Evolutionary conservation across 2,329 filamentous ascomycete species (phyloP).

Genomic region (Hypocreales sp.): DNA sequence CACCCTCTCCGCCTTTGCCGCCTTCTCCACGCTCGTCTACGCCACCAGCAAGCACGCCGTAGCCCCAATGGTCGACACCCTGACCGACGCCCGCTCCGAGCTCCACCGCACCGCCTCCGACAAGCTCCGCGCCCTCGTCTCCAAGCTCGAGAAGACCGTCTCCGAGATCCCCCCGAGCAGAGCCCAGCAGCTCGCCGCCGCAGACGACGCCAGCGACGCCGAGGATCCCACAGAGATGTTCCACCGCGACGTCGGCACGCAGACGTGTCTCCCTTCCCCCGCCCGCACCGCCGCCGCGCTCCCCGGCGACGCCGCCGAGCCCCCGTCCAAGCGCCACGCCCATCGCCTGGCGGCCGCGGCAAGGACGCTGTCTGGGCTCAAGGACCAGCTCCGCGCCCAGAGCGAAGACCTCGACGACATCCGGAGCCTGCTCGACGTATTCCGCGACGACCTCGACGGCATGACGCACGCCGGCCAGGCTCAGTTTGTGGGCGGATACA

Average conservation of each 20-base stretch:
- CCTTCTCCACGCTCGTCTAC: constrained; percentile 49
- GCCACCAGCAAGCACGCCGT: constrained; percentile 56
- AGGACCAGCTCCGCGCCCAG: constrained; percentile 25
- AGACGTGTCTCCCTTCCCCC: constrained; percentile 42
- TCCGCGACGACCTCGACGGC: constrained; percentile 51
- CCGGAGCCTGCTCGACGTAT: constrained; percentile 35
- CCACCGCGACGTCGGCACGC: constrained; percentile 66
- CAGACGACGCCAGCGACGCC: constrained; percentile 26
- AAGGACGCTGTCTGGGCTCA: constrained; percentile 24
- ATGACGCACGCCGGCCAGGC: constrained; percentile 30
- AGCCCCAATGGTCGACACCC: constrained; percentile 40
- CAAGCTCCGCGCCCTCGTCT: constrained; percentile 29
- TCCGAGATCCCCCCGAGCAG: constrained; percentile 40
- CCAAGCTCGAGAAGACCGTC: constrained; percentile 38
- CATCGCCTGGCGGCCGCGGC: constrained; percentile 26
- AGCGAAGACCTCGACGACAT: constrained; percentile 34
- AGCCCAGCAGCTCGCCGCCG: constrained; percentile 5
- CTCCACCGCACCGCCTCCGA: constrained; percentile 31
- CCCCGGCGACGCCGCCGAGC: constrained; percentile 5
- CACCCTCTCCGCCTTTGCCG: constrained; percentile 41
- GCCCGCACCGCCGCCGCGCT: constrained; percentile 3
- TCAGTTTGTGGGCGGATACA: constrained; percentile 21
- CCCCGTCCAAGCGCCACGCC: constrained; percentile 21
- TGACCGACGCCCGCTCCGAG: constrained; percentile 35
- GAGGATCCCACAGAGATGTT: constrained; percentile 64